phyloP scores from a whole-genome alignment of 164 flowering plant species.

The Hamamelis virginiana region DNA sequence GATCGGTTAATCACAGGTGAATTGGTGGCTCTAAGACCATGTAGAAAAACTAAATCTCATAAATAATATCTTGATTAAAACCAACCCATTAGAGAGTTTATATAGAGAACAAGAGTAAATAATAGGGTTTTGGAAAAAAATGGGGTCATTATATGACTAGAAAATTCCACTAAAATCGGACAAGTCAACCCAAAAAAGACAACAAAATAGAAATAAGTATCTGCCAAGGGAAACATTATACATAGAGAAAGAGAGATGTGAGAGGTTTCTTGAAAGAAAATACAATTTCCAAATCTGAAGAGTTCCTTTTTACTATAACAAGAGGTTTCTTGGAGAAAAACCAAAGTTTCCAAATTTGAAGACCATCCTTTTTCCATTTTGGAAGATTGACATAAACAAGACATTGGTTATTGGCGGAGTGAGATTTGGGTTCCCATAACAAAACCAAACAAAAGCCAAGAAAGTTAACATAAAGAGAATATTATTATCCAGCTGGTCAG shows the following conservation, averaged over 20 bases:
- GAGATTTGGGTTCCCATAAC: slow-evolving; percentile 22
- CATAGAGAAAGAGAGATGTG: not conserved
- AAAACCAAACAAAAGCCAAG: slow-evolving; percentile 36
- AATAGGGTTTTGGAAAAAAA: no score
- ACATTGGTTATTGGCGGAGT: slow-evolving; percentile 13
- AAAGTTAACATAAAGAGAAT: slow-evolving; percentile 20
- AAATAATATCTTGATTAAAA: no score
- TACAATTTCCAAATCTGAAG: slow-evolving; percentile 30
- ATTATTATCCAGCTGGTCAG: slow-evolving; percentile 15
- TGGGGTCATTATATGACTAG: no score
- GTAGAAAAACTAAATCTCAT: no score
- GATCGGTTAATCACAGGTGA: no score
- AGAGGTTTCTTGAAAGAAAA: slow-evolving; percentile 37
- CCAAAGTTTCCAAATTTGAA: not conserved
- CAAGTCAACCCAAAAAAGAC: no score
- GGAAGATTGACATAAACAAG: slow-evolving; percentile 37
- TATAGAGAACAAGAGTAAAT: no score
- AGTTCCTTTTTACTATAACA: not conserved
- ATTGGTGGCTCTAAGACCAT: no score
- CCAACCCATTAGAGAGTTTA: no score
- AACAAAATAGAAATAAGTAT: no score
- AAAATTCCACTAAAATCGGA: no score
- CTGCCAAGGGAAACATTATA: no score
- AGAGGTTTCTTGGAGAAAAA: slow-evolving; percentile 39
- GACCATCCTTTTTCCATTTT: slow-evolving; percentile 25